A percentile compares a stretch with the other conserved stretches of the same genome.
phyloP scores from a whole-genome alignment of 192 early-diverging fungal species.

The Dimargaris xerosporica region DNA sequence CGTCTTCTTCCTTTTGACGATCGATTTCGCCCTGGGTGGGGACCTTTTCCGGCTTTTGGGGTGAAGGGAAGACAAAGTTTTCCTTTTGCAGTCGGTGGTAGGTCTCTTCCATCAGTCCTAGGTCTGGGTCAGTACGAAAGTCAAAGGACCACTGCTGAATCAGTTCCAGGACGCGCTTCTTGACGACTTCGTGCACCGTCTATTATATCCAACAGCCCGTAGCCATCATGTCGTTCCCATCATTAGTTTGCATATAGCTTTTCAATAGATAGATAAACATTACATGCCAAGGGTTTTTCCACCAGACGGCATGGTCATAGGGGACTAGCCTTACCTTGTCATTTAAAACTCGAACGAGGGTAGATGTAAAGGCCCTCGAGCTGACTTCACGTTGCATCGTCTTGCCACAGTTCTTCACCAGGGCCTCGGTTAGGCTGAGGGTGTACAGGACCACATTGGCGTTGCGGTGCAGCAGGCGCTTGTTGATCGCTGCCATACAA shows the following conservation, averaged over 20 bases:
- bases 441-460: slow-evolving; percentile 65
- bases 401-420: slow-evolving; percentile 82
- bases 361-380: slow-evolving; percentile 68
- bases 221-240: no score
- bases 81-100: slow-evolving; percentile 26
- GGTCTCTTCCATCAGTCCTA: slow-evolving; percentile 69
- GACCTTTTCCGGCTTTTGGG: slow-evolving; percentile 69
- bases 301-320: no score
- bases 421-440: slow-evolving; percentile 61
- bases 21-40: slow-evolving; percentile 49
- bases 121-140: slow-evolving; percentile 58
- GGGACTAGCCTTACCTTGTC: slow-evolving; percentile 32
- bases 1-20: slow-evolving; percentile 87
- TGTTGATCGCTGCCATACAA: slow-evolving; percentile 52
- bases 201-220: slow-evolving; percentile 4
- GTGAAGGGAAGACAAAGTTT: slow-evolving; percentile 49
- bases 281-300: no score
- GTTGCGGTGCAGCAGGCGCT: slow-evolving; percentile 59
- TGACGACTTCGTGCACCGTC: slow-evolving; percentile 63
- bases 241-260: no score
- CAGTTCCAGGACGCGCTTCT: slow-evolving; percentile 63
- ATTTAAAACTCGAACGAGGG: slow-evolving; percentile 55
- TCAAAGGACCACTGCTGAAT: slow-evolving; percentile 87
- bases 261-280: no score
- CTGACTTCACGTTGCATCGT: slow-evolving; percentile 69